Conservation (phyloP, 495 filamentous ascomycete species). For the Tuber calosporum region DNA sequence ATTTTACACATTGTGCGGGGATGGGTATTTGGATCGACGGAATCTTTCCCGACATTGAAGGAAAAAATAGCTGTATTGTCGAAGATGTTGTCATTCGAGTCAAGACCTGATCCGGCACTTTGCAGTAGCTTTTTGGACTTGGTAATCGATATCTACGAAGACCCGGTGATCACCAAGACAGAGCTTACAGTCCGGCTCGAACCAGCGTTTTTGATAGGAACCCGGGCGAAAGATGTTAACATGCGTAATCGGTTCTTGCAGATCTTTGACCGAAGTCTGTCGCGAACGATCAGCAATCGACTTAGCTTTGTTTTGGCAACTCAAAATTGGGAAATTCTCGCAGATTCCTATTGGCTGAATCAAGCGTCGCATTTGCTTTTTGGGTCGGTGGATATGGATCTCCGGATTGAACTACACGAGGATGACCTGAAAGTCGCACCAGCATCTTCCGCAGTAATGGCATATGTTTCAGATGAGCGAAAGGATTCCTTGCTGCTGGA, state of each 20-base stretch:
- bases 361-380: constrained; percentile 88
- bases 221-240: constrained; percentile 85
- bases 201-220: constrained; percentile 94
- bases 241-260: constrained; percentile 94
- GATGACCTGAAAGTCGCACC: constrained; percentile 77
- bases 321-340: constrained; percentile 96
- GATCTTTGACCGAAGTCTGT: constrained; percentile 87
- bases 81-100: constrained; percentile 95
- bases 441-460: constrained; percentile 59
- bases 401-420: constrained; percentile 61
- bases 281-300: constrained; percentile 74
- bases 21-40: constrained; percentile 90
- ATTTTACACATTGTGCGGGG: constrained; percentile 87
- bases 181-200: constrained; percentile 95
- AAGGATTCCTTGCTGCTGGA: constrained; percentile 69
- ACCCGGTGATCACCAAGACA: constrained; percentile 85
- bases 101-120: constrained; percentile 69
- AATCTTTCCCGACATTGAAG: constrained; percentile 90
- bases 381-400: constrained; percentile 80
- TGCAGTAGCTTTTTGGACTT: constrained; percentile 87
- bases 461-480: constrained; percentile 59
- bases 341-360: constrained; percentile 90
- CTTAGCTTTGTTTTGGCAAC: constrained; percentile 78
- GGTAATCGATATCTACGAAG: constrained; percentile 95
- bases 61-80: constrained; percentile 95